phyloP scores from a whole-genome alignment of 2,329 filamentous ascomycete species.

The Kalmusia sp. region DNA sequence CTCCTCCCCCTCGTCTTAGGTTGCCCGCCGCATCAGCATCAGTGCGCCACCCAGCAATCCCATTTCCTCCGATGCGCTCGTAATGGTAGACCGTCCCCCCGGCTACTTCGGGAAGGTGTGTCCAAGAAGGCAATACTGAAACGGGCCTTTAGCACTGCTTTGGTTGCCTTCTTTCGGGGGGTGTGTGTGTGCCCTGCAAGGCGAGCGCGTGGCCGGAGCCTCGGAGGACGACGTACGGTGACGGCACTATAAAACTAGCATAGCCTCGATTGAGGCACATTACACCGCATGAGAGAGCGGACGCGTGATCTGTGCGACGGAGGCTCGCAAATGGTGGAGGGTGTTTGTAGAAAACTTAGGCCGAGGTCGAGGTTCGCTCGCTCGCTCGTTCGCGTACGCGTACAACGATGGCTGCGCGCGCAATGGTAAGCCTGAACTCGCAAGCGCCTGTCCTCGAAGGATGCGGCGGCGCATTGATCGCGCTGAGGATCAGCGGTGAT shows the following conservation, averaged over 20 bases:
- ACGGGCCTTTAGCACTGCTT: too few relatives aligned
- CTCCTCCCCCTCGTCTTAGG: too few relatives aligned
- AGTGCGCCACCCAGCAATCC: slow-evolving; percentile 1
- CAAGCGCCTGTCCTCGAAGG: neutral
- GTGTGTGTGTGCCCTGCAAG: neutral
- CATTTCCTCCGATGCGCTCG: slow-evolving; percentile 1
- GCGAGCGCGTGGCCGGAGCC: neutral
- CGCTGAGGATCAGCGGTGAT: neutral
- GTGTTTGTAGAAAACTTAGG: too few relatives aligned
- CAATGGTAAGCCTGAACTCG: neutral
- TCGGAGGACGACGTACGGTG: neutral
- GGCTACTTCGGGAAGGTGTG: neutral
- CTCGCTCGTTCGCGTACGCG: too few relatives aligned
- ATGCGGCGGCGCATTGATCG: neutral
- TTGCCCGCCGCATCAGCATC: too few relatives aligned
- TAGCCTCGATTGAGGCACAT: neutral
- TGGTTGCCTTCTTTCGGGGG: slow-evolving; percentile 6
- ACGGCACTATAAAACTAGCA: too few relatives aligned
- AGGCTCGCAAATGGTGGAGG: neutral
- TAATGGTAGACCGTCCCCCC: too few relatives aligned
- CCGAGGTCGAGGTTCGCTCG: too few relatives aligned
- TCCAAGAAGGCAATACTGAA: neutral
- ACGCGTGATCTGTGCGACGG: slow-evolving; percentile 3
- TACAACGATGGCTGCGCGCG: too few relatives aligned
- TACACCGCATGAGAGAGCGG: neutral